A percentile compares a stretch with the other conserved stretches of the same genome.
Conservation (phyloP, 805 yeast genomes). For the Starmerella sp. region DNA sequence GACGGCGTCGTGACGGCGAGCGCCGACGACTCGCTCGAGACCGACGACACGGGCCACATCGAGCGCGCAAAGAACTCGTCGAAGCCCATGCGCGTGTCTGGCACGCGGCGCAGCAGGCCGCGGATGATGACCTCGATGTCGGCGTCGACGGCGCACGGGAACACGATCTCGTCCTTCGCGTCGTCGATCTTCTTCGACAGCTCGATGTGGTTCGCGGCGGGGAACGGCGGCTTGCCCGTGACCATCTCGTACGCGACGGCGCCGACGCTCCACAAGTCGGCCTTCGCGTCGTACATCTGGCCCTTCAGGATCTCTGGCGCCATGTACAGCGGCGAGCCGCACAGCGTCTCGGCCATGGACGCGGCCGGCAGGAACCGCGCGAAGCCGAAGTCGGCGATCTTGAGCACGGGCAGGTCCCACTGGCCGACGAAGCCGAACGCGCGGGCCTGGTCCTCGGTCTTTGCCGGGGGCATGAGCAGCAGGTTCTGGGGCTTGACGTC, state of each 20-base stretch:
- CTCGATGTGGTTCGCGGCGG: constrained; percentile 87
- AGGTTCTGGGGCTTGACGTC: constrained; percentile 90
- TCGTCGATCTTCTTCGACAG: constrained; percentile 74
- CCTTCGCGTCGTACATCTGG: constrained; percentile 93
- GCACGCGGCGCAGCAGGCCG: constrained; percentile 67
- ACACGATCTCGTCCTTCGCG: constrained; percentile 63
- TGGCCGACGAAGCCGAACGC: constrained; percentile 53
- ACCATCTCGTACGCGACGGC: constrained; percentile 93
- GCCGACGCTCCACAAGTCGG: constrained; percentile 97
- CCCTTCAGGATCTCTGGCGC: constrained; percentile 93
- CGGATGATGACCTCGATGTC: constrained; percentile 61
- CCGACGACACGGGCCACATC: constrained; percentile 4
- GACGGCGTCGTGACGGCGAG: not conserved
- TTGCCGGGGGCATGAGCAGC: constrained; percentile 70
- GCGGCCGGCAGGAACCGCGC: constrained; percentile 90
- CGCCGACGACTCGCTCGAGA: not conserved
- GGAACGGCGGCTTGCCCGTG: constrained; percentile 92
- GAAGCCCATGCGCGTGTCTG: constrained; percentile 79
- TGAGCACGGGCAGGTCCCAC: constrained; percentile 81
- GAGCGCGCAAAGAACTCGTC: constrained; percentile 63
- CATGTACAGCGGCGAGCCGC: constrained; percentile 97
- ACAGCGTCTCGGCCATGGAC: constrained; percentile 89
- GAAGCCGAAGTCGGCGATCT: constrained; percentile 95
- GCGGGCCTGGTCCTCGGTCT: constrained; percentile 46
- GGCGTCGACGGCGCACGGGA: constrained; percentile 54